phyloP scores from a whole-genome alignment of 1,284 basidiomycete genomes.

The Cutaneotrichosporon mucoides region DNA sequence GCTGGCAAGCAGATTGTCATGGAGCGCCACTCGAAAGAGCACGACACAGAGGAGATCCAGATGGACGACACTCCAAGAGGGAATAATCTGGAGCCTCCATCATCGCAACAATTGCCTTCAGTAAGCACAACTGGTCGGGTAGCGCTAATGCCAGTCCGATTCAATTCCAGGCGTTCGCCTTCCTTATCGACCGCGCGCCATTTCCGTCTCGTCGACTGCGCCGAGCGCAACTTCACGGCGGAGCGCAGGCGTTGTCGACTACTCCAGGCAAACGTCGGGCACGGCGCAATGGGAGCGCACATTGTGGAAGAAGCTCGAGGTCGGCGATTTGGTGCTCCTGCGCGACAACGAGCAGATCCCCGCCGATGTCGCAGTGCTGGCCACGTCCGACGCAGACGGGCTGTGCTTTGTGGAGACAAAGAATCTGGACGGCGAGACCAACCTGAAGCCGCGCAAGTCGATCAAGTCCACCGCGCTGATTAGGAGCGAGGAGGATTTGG shows the following conservation, averaged over 20 bases:
- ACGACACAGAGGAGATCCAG: slow-evolving; percentile 25
- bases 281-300: slow-evolving; percentile 88
- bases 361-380: slow-evolving; percentile 86
- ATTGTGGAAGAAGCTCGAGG: slow-evolving; percentile 97
- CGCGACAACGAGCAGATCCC: slow-evolving; percentile 93
- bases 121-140: slow-evolving; percentile 11
- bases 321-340: slow-evolving; percentile 89
- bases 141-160: slow-evolving; percentile 16
- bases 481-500: slow-evolving; percentile 83
- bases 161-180: slow-evolving; percentile 10
- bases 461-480: slow-evolving; percentile 72
- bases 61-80: neutral
- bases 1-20: slow-evolving; percentile 62
- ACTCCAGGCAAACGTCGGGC: slow-evolving; percentile 62
- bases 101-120: slow-evolving; percentile 32
- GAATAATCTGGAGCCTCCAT: neutral
- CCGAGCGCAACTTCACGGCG: slow-evolving; percentile 51
- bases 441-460: slow-evolving; percentile 82
- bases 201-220: slow-evolving; percentile 24
- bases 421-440: slow-evolving; percentile 98
- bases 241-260: slow-evolving; percentile 71
- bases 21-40: slow-evolving; percentile 47
- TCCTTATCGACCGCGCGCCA: slow-evolving; percentile 13
- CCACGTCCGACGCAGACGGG: slow-evolving; percentile 66
- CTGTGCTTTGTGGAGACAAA: slow-evolving; percentile 92